phyloP scores from a whole-genome alignment of 148 eudicot genomes.

The Polygonum maritimum region DNA sequence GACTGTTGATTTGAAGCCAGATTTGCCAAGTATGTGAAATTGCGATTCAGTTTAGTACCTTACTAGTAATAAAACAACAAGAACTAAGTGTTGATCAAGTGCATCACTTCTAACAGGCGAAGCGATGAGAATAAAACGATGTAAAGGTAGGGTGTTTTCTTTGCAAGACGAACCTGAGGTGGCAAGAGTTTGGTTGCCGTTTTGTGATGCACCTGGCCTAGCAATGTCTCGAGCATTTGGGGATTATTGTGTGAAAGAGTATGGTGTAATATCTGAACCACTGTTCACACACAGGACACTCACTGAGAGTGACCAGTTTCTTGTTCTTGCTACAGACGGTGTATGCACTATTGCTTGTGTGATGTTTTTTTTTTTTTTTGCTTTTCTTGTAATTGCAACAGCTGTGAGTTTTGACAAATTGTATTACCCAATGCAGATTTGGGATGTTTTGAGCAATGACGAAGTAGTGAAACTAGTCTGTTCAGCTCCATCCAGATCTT shows the following conservation, averaged over 20 bases:
- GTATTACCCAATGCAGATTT: slow-evolving; percentile 36
- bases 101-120: slow-evolving; percentile 44
- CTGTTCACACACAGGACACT: slow-evolving; percentile 64
- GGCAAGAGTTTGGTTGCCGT: slow-evolving; percentile 93
- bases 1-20: slow-evolving; percentile 98
- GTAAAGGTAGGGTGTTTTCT: slow-evolving; percentile 93
- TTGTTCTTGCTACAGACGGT: slow-evolving; percentile 95
- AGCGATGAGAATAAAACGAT: slow-evolving; percentile 83
- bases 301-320: slow-evolving; percentile 72
- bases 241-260: slow-evolving; percentile 91
- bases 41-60: background rate
- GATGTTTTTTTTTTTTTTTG: background rate
- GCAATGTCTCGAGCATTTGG: slow-evolving; percentile 99
- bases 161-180: slow-evolving; percentile 98
- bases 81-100: background rate
- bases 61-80: background rate
- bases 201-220: slow-evolving; percentile 95
- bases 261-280: slow-evolving; percentile 90
- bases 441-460: slow-evolving; percentile 96
- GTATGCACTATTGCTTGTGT: slow-evolving; percentile 30
- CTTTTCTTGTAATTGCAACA: background rate
- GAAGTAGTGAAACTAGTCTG: slow-evolving; percentile 78
- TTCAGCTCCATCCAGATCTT: slow-evolving; percentile 69
- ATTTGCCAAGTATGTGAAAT: slow-evolving; percentile 72
- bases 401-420: background rate